Evolutionary conservation across 306 rosid species (phyloP).

Genomic region (Amphicarpaea edgeworthii): DNA sequence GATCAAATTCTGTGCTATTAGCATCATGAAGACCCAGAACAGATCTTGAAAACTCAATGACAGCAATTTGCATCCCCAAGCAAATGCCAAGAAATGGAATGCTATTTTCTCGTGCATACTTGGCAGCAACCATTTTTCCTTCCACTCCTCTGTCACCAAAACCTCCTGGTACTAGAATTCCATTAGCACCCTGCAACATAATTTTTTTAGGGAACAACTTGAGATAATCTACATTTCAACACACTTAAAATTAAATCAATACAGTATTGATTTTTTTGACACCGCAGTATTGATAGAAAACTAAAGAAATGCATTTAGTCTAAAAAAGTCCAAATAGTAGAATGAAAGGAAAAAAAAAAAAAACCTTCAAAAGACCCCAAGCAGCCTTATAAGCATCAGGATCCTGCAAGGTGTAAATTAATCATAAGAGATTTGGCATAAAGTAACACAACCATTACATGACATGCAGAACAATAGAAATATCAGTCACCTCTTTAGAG

Average conservation of each 20-base stretch:
- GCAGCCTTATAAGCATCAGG: slow-evolving; percentile 69
- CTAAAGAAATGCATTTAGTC: neutral
- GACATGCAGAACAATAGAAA: slow-evolving; percentile 21
- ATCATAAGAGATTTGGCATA: slow-evolving; percentile 15
- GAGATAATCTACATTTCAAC: slow-evolving; percentile 21
- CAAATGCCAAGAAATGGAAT: slow-evolving; percentile 88
- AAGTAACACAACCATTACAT: slow-evolving; percentile 17
- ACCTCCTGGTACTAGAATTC: slow-evolving; percentile 89
- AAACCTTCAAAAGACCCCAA: slow-evolving; percentile 83
- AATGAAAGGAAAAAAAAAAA: too few relatives aligned
- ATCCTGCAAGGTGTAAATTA: slow-evolving; percentile 55
- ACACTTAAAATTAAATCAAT: slow-evolving; percentile 23
- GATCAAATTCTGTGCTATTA: slow-evolving; percentile 81
- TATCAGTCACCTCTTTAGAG: slow-evolving; percentile 57
- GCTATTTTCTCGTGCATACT: slow-evolving; percentile 79
- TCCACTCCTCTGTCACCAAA: slow-evolving; percentile 88
- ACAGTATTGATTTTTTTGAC: slow-evolving; percentile 8
- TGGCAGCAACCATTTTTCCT: slow-evolving; percentile 91
- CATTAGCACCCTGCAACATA: slow-evolving; percentile 85
- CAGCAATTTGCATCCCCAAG: slow-evolving; percentile 93
- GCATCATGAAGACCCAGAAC: slow-evolving; percentile 77
- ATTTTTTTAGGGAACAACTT: slow-evolving; percentile 34
- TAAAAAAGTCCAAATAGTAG: neutral
- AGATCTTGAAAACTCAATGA: slow-evolving; percentile 82
- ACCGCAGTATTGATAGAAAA: slow-evolving; percentile 28